A percentile compares a stretch with the other conserved stretches of the same genome.
Conservation (phyloP, 768 basidiomycete genomes). For the Roridomyces roridus region DNA sequence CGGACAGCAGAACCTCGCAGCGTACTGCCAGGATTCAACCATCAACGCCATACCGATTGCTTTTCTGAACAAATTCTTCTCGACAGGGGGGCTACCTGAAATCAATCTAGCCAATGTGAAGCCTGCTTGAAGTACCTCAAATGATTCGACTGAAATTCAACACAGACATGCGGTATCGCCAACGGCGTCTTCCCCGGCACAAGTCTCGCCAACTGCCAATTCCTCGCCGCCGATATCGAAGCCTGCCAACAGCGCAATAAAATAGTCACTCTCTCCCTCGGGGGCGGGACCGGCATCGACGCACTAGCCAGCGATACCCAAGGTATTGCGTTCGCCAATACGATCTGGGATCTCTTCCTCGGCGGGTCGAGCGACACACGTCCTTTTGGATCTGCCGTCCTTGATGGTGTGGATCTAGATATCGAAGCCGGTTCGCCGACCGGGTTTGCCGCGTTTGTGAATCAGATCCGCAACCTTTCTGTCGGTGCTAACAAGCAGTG, state of each 20-base stretch:
- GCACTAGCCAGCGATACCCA: conserved; percentile 57
- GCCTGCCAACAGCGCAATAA: conserved; percentile 64
- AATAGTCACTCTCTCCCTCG: conserved; percentile 47
- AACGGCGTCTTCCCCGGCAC: conserved; percentile 59
- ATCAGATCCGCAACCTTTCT: conserved; percentile 47
- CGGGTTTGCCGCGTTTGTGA: conserved; percentile 56
- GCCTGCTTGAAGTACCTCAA: conserved; percentile 1
- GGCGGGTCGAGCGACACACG: conserved; percentile 62
- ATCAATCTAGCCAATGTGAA: conserved; percentile 67
- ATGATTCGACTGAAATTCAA: not conserved
- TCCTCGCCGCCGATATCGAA: conserved; percentile 61
- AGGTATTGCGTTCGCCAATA: conserved; percentile 58
- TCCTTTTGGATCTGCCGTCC: conserved; percentile 68
- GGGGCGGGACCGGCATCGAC: conserved; percentile 56
- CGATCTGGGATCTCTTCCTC: conserved; percentile 73
- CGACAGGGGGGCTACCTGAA: conserved; percentile 60
- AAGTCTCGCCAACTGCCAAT: conserved; percentile 60
- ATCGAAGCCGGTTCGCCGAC: conserved; percentile 62
- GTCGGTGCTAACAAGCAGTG: conserved; percentile 55
- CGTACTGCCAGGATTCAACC: too few relatives aligned
- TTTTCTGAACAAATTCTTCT: conserved; percentile 66
- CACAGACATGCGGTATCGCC: conserved; percentile 56
- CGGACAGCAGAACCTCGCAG: too few relatives aligned
- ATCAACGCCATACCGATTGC: too few relatives aligned
- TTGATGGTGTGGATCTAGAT: conserved; percentile 71